Percentiles rank a stretch among this genome's conserved stretches.
Conservation (phyloP, 352 stramenopile genomes). For the Globisporangium radiosum region DNA sequence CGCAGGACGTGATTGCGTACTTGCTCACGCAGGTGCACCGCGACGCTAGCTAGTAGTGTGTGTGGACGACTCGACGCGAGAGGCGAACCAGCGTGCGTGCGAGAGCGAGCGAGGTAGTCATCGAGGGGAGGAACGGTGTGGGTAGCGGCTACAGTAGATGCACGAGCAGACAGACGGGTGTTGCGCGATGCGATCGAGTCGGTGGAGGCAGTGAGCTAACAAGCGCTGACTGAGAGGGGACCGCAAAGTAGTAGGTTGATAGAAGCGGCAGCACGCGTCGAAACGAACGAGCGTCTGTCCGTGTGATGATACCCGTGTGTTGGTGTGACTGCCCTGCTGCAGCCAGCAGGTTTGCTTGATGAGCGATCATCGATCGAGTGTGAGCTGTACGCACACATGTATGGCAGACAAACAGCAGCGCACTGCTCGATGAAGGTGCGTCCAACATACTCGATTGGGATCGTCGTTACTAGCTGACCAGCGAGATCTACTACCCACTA, state of each 20-base stretch:
- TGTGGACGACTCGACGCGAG: not conserved
- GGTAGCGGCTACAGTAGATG: too few relatives aligned
- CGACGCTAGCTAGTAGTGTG: slow-evolving; percentile 42
- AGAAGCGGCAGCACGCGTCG: not conserved
- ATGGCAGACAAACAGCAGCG: too few relatives aligned
- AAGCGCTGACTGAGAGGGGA: not conserved
- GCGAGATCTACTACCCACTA: too few relatives aligned
- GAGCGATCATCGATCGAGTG: too few relatives aligned
- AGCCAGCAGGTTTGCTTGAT: too few relatives aligned
- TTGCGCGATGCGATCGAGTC: too few relatives aligned
- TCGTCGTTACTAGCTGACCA: too few relatives aligned
- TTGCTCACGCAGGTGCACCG: slow-evolving; percentile 81
- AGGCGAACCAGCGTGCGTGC: not conserved
- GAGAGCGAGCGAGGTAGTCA: not conserved
- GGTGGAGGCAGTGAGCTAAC: not conserved
- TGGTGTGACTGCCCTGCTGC: too few relatives aligned
- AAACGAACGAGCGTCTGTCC: not conserved
- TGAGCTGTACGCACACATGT: too few relatives aligned
- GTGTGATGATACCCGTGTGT: not conserved
- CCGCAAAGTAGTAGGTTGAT: not conserved
- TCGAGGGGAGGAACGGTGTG: not conserved
- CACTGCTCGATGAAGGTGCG: too few relatives aligned
- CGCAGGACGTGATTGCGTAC: slow-evolving; percentile 85
- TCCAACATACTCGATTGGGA: too few relatives aligned
- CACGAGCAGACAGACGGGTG: too few relatives aligned